Evolutionary conservation across 2,329 filamentous ascomycete species (phyloP).

Genomic region (Pseudogymnoascus sp.): DNA sequence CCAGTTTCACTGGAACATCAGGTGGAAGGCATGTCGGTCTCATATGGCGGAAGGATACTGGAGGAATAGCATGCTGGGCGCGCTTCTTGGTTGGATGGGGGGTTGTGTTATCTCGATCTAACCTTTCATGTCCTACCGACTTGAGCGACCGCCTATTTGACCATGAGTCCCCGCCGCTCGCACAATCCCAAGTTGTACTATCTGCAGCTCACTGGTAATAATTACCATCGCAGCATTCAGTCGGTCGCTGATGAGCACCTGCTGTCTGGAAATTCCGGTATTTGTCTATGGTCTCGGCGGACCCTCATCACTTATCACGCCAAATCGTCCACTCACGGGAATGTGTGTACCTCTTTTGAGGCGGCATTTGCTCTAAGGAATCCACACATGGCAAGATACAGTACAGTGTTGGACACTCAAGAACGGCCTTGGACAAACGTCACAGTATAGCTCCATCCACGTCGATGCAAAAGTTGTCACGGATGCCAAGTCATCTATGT

Average conservation of each 20-base stretch:
- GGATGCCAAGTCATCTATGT: neutral
- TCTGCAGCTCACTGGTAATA: neutral
- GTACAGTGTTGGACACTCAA: neutral
- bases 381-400: neutral
- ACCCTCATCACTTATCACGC: neutral
- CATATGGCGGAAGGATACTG: neutral
- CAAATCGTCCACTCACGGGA: neutral
- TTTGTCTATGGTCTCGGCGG: neutral
- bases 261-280: neutral
- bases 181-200: neutral
- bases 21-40: neutral
- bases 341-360: neutral
- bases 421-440: neutral
- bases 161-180: neutral
- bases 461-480: no score
- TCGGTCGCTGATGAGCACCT: neutral
- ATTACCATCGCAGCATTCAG: neutral
- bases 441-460: neutral
- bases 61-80: neutral
- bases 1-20: neutral
- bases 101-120: neutral
- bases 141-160: conserved; percentile 4
- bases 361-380: neutral
- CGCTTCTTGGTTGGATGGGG: neutral
- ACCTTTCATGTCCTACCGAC: neutral